These are phyloP conservation scores for Globisporangium nodosum DNA, from an alignment of 352 stramenopile species.

Conservation along the genomic window DNA sequence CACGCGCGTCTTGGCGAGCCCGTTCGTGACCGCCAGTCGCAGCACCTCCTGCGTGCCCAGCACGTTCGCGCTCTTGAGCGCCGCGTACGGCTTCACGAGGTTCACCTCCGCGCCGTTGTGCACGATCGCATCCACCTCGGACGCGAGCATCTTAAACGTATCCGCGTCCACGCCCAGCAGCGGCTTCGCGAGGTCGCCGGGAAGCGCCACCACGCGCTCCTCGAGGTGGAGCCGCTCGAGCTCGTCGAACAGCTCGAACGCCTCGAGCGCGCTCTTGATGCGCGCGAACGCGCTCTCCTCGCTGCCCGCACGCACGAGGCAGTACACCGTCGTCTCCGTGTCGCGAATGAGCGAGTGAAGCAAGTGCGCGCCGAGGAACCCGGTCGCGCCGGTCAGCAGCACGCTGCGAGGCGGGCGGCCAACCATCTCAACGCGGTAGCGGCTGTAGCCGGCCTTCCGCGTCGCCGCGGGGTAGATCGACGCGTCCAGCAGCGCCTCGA, in stretches of 20 bases:
- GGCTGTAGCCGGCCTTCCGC: slow-evolving; percentile 69
- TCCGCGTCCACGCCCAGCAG: slow-evolving; percentile 76
- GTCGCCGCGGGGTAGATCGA: slow-evolving; percentile 72
- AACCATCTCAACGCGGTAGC: slow-evolving; percentile 76
- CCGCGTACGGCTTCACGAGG: slow-evolving; percentile 88
- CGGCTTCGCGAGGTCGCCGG: slow-evolving; percentile 75
- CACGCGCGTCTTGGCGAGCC: slow-evolving; percentile 65
- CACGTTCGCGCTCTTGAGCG: slow-evolving; percentile 86
- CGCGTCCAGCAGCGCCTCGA: slow-evolving; percentile 60
- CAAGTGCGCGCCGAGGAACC: slow-evolving; percentile 86
- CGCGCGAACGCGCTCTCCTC: slow-evolving; percentile 44
- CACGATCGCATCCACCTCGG: slow-evolving; percentile 87
- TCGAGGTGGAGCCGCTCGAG: slow-evolving; percentile 58
- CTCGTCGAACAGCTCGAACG: slow-evolving; percentile 48
- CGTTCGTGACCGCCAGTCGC: slow-evolving; percentile 79
- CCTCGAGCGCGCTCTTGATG: slow-evolving; percentile 48
- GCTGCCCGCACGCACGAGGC: slow-evolving; percentile 64
- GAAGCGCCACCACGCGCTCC: slow-evolving; percentile 54
- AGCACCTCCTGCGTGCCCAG: slow-evolving; percentile 88
- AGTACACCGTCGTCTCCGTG: slow-evolving; percentile 73
- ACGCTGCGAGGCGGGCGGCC: slow-evolving; percentile 64
- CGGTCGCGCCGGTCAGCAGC: slow-evolving; percentile 89
- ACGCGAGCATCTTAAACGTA: slow-evolving; percentile 84
- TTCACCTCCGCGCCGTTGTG: slow-evolving; percentile 92
- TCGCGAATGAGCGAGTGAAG: slow-evolving; percentile 75